Evolutionary conservation across 2,329 filamentous ascomycete genomes (phyloP).

Genomic region (Amauroascus niger): DNA sequence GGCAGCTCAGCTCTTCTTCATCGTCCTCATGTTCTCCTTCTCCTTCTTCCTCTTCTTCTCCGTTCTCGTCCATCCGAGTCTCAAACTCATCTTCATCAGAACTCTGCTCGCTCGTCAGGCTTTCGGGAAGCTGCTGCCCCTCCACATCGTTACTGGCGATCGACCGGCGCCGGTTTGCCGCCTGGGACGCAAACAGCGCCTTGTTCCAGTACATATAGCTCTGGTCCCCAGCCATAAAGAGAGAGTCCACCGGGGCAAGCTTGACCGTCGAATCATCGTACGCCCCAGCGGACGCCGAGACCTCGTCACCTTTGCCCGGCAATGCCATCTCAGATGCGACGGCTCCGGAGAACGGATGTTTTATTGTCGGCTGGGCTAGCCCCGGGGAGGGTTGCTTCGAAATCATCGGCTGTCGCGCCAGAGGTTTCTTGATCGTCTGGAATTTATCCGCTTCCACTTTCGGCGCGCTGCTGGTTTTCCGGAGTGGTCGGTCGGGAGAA

Average conservation of each 20-base stretch:
- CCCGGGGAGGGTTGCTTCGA: not conserved
- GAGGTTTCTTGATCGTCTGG: conserved; percentile 17
- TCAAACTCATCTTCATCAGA: no score
- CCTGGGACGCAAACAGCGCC: conserved; percentile 32
- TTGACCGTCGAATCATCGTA: not conserved
- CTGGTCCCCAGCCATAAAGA: conserved; percentile 43
- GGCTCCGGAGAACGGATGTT: conserved; percentile 12
- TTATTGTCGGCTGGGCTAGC: not conserved
- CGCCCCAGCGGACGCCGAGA: conserved; percentile 2
- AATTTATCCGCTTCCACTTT: not conserved
- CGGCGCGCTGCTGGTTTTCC: conserved; percentile 7
- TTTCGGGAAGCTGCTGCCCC: conserved; percentile 9
- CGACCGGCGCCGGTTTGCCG: conserved; percentile 21
- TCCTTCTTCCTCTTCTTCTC: conserved; percentile 23
- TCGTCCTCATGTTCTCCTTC: conserved; percentile 33
- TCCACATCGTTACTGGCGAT: conserved; percentile 16
- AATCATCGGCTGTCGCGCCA: not conserved
- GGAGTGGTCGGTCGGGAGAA: conserved; percentile 40
- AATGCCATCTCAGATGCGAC: conserved; percentile 1
- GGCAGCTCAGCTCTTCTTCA: conserved; percentile 46
- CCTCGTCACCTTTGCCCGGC: not conserved
- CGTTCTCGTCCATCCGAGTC: no score
- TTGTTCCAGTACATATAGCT: conserved; percentile 48
- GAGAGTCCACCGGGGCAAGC: conserved; percentile 23
- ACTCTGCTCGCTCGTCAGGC: conserved; percentile 6